Evolutionary conservation across 257 asterid genomes (phyloP), one percentile per base, ranked within the genome.

Genomic region (Capsicum chinense): DNA sequence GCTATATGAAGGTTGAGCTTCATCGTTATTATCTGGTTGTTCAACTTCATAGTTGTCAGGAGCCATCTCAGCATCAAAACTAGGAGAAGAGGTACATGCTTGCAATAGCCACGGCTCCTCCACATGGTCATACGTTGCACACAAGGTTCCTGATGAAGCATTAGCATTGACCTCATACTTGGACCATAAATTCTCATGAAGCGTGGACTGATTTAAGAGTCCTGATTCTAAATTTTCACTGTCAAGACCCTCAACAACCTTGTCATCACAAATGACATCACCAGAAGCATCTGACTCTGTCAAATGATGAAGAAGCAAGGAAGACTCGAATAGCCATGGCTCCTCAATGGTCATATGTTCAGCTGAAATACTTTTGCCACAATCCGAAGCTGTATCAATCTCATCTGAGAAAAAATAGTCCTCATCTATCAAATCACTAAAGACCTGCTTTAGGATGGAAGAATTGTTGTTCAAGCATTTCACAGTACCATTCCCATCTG

Each of bases 41-140:
- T 88, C 91, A 17, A 80, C 74, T 79, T 78, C 64, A 59, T 66
- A 70, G 74, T 80, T 85, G 60, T 84, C 83, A 62, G 88, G 81
- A 83, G 80, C 80, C 78, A 56, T 86, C 86, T 88, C 62, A 76
- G 62, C 71, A 63, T 81, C 80, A 71, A 89, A 84, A 84, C 62
- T 64, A 35, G 81, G 68, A 85, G 63, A 68, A 59, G 80, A 35
- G 59, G 82, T 58, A 52, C 88, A 82, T 39, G 93, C 83, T 82
- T 92, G 92, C 47, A 89, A 87, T 59, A 95, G 74, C 98, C 98
- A 97, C 82, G 99, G 99, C 90, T 97, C 99, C 95, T 97, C 99
- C 78, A 92, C 93, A 42, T 88, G 93, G 86, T 87, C 37, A 81
- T 88, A 42, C 21, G 79, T 82, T 78, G 56, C 80, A 37, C 83